Conservation (phyloP, 2,329 filamentous ascomycete species). For the Phaeosphaeria sp. region DNA sequence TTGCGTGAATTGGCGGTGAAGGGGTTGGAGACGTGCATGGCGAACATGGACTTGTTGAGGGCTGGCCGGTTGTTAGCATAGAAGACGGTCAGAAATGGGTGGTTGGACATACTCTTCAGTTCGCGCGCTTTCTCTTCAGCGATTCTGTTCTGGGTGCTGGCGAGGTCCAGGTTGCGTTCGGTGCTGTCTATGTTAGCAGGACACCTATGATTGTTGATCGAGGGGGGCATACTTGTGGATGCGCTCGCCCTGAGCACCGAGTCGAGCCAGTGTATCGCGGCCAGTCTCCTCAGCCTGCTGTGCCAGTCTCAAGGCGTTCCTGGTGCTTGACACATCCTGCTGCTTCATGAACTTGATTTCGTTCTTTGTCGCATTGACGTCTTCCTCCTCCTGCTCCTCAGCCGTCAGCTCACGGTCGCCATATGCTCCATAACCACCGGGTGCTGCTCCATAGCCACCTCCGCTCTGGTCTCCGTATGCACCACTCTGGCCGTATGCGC, state of each 20-base stretch:
- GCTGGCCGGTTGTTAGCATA: slow-evolving; percentile 32
- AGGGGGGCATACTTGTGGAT: slow-evolving; percentile 36
- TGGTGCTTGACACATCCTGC: slow-evolving; percentile 70
- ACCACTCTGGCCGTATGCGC: slow-evolving; percentile 31
- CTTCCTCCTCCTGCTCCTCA: slow-evolving; percentile 76
- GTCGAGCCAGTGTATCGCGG: slow-evolving; percentile 49
- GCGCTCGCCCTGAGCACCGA: slow-evolving; percentile 45
- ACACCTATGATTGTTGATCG: too few relatives aligned
- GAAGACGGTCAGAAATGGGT: neutral
- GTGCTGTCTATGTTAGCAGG: slow-evolving; percentile 44
- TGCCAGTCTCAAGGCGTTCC: slow-evolving; percentile 68
- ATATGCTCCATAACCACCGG: slow-evolving; percentile 57
- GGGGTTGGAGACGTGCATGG: slow-evolving; percentile 68
- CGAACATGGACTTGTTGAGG: slow-evolving; percentile 90
- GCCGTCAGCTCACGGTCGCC: slow-evolving; percentile 80
- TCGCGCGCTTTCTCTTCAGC: slow-evolving; percentile 83
- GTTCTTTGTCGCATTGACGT: slow-evolving; percentile 73
- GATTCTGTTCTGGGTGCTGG: slow-evolving; percentile 76
- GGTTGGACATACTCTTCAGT: slow-evolving; percentile 64
- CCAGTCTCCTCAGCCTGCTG: slow-evolving; percentile 74
- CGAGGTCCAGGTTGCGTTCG: slow-evolving; percentile 81
- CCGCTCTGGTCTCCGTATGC: slow-evolving; percentile 30
- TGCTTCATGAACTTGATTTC: slow-evolving; percentile 79
- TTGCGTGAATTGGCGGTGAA: slow-evolving; percentile 67
- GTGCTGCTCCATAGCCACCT: slow-evolving; percentile 29